Percentiles rank a stretch among this genome's conserved stretches.
Evolutionary conservation across 2,329 filamentous ascomycete species (phyloP).

Genomic region (Zymoseptoria passerinii): DNA sequence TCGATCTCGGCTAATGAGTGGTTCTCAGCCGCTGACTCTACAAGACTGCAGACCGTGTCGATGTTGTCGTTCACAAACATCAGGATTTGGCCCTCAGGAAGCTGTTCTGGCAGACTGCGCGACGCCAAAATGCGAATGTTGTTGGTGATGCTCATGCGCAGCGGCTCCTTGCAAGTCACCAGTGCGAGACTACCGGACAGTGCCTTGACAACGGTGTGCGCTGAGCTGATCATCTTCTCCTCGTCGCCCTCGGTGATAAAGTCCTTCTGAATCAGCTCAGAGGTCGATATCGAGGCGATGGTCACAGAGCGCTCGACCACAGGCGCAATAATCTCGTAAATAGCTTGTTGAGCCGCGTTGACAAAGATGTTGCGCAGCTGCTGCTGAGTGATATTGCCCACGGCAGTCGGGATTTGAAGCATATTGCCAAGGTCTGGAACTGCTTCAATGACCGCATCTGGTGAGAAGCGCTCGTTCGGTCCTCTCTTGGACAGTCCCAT

Average conservation of each 20-base stretch:
- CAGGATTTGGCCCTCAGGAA: conserved; percentile 89
- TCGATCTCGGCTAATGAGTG: conserved; percentile 92
- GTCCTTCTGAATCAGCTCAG: conserved; percentile 92
- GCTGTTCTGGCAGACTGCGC: conserved; percentile 55
- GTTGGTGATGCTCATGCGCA: conserved; percentile 94
- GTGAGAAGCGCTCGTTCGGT: conserved; percentile 63
- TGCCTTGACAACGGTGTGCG: conserved; percentile 89
- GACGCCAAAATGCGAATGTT: conserved; percentile 79
- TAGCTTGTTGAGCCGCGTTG: conserved; percentile 76
- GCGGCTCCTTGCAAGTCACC: conserved; percentile 96
- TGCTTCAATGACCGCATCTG: conserved; percentile 66
- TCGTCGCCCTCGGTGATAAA: conserved; percentile 90
- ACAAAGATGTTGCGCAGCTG: conserved; percentile 68
- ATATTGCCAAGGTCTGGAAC: conserved; percentile 77
- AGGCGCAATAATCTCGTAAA: conserved; percentile 93
- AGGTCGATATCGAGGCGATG: conserved; percentile 92
- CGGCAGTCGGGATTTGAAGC: conserved; percentile 68
- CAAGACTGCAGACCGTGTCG: conserved; percentile 83
- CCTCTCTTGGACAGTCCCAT: conserved; percentile 58
- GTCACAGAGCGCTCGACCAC: conserved; percentile 97
- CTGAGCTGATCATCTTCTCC: conserved; percentile 73
- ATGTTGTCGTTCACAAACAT: conserved; percentile 99
- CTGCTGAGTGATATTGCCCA: conserved; percentile 63
- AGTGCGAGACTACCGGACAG: conserved; percentile 88
- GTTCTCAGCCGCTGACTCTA: conserved; percentile 92